These are phyloP conservation scores for Aspergillus fructus DNA, from an alignment of 2,329 filamentous ascomycete species.

Conservation along the genomic window DNA sequence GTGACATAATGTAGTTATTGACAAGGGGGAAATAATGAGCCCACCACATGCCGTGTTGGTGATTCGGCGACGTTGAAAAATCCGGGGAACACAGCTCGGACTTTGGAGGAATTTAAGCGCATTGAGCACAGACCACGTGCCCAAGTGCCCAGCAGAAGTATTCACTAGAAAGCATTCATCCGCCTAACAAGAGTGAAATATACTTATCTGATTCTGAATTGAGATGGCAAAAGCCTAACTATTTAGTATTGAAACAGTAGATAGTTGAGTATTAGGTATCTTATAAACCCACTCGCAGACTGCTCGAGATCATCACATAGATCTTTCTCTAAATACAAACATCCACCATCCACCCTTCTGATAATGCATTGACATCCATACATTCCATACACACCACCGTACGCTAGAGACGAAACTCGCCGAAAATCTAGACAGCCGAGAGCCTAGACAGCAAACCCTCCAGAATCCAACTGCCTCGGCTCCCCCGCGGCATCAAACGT, in stretches of 20 bases:
- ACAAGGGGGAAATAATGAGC: background rate
- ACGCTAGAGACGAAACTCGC: too few relatives aligned
- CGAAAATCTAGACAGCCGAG: background rate
- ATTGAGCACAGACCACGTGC: background rate
- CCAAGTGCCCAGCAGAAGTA: background rate
- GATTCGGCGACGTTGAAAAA: background rate
- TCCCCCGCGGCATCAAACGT: slow-evolving; percentile 77
- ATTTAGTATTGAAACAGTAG: too few relatives aligned
- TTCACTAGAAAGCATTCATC: background rate
- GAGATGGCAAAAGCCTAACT: too few relatives aligned
- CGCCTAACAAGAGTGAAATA: too few relatives aligned
- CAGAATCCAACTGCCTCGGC: slow-evolving; percentile 70
- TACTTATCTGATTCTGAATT: too few relatives aligned
- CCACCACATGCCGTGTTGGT: background rate
- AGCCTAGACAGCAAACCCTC: slow-evolving; percentile 56
- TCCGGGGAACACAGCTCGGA: background rate
- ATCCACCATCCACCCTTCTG: too few relatives aligned
- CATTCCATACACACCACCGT: too few relatives aligned
- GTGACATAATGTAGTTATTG: background rate
- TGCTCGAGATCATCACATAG: too few relatives aligned
- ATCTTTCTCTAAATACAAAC: too few relatives aligned
- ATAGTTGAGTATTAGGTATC: too few relatives aligned
- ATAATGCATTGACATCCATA: too few relatives aligned
- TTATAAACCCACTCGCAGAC: too few relatives aligned
- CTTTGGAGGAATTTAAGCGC: background rate